phyloP scores from a whole-genome alignment of 495 filamentous ascomycete species.

The Daldinia concentrica region DNA sequence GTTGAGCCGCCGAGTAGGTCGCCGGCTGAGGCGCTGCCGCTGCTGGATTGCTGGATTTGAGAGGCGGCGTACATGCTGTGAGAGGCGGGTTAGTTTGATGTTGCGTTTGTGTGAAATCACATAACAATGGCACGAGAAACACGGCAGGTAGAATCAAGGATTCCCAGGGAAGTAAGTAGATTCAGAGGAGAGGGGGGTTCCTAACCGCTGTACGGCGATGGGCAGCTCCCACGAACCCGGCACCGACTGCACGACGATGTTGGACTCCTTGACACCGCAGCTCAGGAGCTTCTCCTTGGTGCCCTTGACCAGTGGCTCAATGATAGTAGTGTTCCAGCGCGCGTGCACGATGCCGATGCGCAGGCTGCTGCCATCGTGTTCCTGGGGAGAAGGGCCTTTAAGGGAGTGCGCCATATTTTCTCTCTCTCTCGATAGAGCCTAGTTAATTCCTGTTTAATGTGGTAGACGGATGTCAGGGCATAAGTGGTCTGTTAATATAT shows the following conservation, averaged over 20 bases:
- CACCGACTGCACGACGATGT: slow-evolving; percentile 88
- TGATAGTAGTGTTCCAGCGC: slow-evolving; percentile 84
- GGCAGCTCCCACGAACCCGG: slow-evolving; percentile 95
- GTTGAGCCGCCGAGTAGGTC: slow-evolving; percentile 79
- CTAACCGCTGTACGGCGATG: slow-evolving; percentile 82
- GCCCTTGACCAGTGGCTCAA: slow-evolving; percentile 81
- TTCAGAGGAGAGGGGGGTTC: not conserved
- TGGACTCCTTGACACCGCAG: slow-evolving; percentile 83
- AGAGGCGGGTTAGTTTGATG: not conserved
- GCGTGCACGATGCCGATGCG: slow-evolving; percentile 96
- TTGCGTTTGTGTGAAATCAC: not conserved
- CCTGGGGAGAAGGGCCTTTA: slow-evolving; percentile 58
- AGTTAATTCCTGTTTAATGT: not conserved
- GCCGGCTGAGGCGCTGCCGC: slow-evolving; percentile 71
- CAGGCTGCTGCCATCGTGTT: slow-evolving; percentile 75
- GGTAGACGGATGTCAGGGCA: not conserved
- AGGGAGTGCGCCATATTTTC: slow-evolving; percentile 44
- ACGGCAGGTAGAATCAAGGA: not conserved
- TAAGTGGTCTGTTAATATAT: not conserved
- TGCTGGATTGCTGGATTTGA: slow-evolving; percentile 79
- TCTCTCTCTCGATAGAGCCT: not conserved
- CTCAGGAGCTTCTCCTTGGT: slow-evolving; percentile 58
- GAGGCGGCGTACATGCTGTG: slow-evolving; percentile 83
- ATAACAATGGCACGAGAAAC: not conserved
- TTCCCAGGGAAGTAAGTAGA: not conserved